Percentiles rank a stretch among this genome's conserved stretches.
Evolutionary conservation across 768 basidiomycete species (phyloP).

Genomic region (Rossbeevera mucosa): DNA sequence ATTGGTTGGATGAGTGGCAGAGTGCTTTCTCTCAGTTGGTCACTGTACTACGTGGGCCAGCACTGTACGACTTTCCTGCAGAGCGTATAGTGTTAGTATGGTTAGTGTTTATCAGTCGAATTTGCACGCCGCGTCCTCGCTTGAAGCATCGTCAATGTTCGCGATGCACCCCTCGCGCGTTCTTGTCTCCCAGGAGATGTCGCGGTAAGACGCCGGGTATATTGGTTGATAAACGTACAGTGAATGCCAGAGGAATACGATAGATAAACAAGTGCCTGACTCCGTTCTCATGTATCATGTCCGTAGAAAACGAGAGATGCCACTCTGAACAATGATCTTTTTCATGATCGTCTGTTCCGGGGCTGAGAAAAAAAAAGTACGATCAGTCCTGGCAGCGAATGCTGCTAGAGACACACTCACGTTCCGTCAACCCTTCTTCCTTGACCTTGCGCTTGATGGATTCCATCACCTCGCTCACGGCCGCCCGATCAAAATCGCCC

Average conservation of each 20-base stretch:
- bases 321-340: constrained; percentile 72
- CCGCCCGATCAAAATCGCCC: constrained; percentile 86
- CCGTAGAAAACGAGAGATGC: constrained; percentile 72
- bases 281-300: constrained; percentile 13
- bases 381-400: background rate
- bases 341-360: constrained; percentile 88
- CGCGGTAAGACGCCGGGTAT: background rate
- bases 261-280: background rate
- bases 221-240: constrained; percentile 9
- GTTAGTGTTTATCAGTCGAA: too few relatives aligned
- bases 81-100: too few relatives aligned
- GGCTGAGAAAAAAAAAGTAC: constrained; percentile 38
- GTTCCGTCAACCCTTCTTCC: constrained; percentile 79
- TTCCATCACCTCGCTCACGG: constrained; percentile 88
- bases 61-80: too few relatives aligned
- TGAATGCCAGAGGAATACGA: background rate
- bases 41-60: too few relatives aligned
- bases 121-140: too few relatives aligned
- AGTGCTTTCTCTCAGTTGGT: too few relatives aligned
- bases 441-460: constrained; percentile 89
- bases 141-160: too few relatives aligned
- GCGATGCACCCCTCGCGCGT: too few relatives aligned
- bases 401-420: constrained; percentile 39
- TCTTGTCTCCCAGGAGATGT: too few relatives aligned
- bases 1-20: too few relatives aligned